Conservation (phyloP, 2,329 filamentous ascomycete species). For the Aureobasidium zeae region DNA sequence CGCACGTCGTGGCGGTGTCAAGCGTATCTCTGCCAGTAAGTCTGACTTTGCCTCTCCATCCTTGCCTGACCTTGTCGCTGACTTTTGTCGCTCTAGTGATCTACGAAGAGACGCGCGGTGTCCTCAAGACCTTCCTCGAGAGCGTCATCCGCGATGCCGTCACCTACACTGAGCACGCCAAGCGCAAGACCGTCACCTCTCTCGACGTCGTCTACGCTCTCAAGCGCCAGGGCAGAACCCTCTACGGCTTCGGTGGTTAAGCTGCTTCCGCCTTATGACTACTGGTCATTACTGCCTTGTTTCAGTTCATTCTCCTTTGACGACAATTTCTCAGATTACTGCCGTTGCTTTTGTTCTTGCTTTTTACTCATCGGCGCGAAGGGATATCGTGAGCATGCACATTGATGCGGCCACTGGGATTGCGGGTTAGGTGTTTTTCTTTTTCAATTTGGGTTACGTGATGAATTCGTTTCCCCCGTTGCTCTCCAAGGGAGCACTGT, state of each 20-base stretch:
- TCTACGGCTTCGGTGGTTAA: constrained; percentile 62
- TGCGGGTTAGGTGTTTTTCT: too few species aligned
- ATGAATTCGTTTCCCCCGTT: too few species aligned
- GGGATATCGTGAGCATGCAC: too few species aligned
- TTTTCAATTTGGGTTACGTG: too few species aligned
- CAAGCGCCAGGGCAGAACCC: constrained; percentile 55
- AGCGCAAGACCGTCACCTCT: constrained; percentile 63
- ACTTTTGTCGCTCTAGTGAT: constrained; percentile 49
- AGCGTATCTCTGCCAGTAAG: constrained; percentile 95
- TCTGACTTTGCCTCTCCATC: neutral
- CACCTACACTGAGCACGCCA: constrained; percentile 76
- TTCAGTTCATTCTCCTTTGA: too few species aligned
- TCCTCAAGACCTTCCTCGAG: constrained; percentile 77
- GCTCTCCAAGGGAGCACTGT: too few species aligned
- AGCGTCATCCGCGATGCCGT: constrained; percentile 70
- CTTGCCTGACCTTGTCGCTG: neutral
- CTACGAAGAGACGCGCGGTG: constrained; percentile 75
- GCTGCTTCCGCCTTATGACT: neutral
- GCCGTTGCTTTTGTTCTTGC: too few species aligned
- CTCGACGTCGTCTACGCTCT: constrained; percentile 56
- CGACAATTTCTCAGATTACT: too few species aligned
- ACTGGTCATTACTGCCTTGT: neutral
- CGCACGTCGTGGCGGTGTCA: constrained; percentile 97
- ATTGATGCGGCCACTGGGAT: too few species aligned
- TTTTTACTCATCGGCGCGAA: too few species aligned